A percentile compares a stretch with the other conserved stretches of the same genome.
These are phyloP conservation scores for Hirsutella thompsonii DNA, from an alignment of 2,329 filamentous ascomycete genomes.

Conservation along the genomic window DNA sequence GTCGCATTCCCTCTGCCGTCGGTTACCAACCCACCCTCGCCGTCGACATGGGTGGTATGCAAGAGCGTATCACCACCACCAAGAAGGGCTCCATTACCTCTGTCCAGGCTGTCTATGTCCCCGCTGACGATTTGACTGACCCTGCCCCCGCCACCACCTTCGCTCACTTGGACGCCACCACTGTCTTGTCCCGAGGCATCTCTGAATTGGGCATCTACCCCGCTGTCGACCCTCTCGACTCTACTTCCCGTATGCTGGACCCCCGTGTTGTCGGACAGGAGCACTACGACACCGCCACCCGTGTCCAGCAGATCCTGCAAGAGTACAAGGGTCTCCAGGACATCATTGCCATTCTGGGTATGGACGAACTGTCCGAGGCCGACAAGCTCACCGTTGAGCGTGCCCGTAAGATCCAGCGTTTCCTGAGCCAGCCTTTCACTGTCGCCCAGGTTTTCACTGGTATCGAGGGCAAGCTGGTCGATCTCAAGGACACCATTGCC, in stretches of 20 bases:
- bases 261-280: slow-evolving; percentile 96
- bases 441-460: slow-evolving; percentile 71
- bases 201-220: slow-evolving; percentile 99
- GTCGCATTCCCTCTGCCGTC: slow-evolving; percentile 99
- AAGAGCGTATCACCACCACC: slow-evolving; percentile 99
- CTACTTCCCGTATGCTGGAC: slow-evolving; percentile 98
- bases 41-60: slow-evolving; percentile 98
- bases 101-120: slow-evolving; percentile 99
- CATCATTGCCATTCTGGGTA: slow-evolving; percentile 99
- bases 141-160: slow-evolving; percentile 98
- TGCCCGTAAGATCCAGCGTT: slow-evolving; percentile 99
- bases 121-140: slow-evolving; percentile 99
- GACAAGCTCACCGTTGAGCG: slow-evolving; percentile 99
- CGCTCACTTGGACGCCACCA: slow-evolving; percentile 99
- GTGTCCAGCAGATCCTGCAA: slow-evolving; percentile 98
- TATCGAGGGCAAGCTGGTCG: slow-evolving; percentile 94
- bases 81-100: slow-evolving; percentile 99
- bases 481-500: slow-evolving; percentile 95
- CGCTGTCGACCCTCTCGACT: slow-evolving; percentile 98
- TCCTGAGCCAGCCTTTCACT: slow-evolving; percentile 98
- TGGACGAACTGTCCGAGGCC: slow-evolving; percentile 98
- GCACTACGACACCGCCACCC: slow-evolving; percentile 89
- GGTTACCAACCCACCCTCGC: slow-evolving; percentile 99
- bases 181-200: slow-evolving; percentile 99
- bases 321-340: slow-evolving; percentile 99